Base-by-base conservation (phyloP, 192 early-diverging fungal genomes). In the Coemansia reversa region DNA sequence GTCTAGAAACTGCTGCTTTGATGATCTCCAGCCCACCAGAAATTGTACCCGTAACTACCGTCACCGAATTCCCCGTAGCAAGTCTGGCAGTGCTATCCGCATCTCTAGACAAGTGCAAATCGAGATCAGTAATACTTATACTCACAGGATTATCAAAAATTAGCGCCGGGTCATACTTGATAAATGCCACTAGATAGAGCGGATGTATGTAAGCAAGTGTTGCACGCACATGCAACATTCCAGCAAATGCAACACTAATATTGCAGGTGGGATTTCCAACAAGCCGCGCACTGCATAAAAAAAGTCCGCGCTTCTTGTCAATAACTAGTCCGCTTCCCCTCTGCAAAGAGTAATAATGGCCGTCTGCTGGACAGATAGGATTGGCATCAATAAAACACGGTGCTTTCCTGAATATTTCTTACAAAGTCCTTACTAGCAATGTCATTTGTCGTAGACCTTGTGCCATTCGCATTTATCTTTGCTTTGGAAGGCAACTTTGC, bases 191-290 rank as follows among this genome's bases (percentile, higher is more conserved):
- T 8, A 65, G 71, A 18, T 67, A 91, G 3, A 90, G 86, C 2
- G 93, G 95, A 60, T 97, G 95, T 7, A 91, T 60, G 61, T 90
- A 92, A 0, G 91, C 68, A n/a, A 94, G 74, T 48, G 84, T 86
- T 11, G 86, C 94, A 0, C 87, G 87, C 39, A 93, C 84, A 35
- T 91, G 88, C 28, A 95, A 84, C 19, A 85, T 85, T 57, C 93
- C 90, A 29, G 88, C 89, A 71, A 97, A 92, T 0, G 92, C 94
- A 32, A 95, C 74, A 60, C 84, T 83, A 22, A 95, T 84, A 60
- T 95, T 93, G 30, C 90, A 89, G 49, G 93, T 79, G 22, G 83
- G 83, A 62, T 90, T 88, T 0, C 87, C 88, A 20, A 95, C 90
- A 27, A 88, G 85, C 58, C 86, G 87, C 4, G 92, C 83, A 56